Base-by-base conservation (phyloP, 345 rosid species). In the Hibiscus trionum region DNA sequence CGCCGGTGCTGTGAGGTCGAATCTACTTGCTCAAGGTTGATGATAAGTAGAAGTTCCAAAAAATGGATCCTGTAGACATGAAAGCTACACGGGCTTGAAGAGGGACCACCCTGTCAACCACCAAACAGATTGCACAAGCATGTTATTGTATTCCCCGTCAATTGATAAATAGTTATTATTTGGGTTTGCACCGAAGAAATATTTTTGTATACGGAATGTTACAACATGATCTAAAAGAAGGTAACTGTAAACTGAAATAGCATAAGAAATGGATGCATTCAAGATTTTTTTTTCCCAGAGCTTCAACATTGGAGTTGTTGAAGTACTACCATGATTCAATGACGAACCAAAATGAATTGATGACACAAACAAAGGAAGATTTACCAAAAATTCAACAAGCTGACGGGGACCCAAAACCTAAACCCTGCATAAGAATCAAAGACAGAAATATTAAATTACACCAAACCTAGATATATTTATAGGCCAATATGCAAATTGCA, bases 381-480 rank as follows among this genome's bases (percentile, higher is more conserved):
- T 33, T 87, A 94, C 96, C 96, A 86, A 75, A 94, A 91, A 81
- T 91, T 94, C 77, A 91, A 80, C 69, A 73, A 52, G 75, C 97
- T 94, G 85, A 91, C 97, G 61, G 98, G 98, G 68, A 94, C 77
- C 98, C 98, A 94, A 76, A 94, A 94, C 76, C 96, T 88, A 69
- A 94, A 87, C 59, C 98, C 98, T 94, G 91, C 84, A 85, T 11
- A 35, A 57, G 35, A 52, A 76, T 50, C 44, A 73, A 47, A 77
- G 39, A 52, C 61, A 57, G 57, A 21, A 80, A 29, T 7, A 57
- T 55, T 68, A 55, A 66, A 39, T 49, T 21, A 31, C 70, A 71
- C 57, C 19, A 69, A 52, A 52, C 11, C 64, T 21, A 62, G 39
- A 52, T 35, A 57, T 64, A 11, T 52, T 35, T 53, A 26, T 17